Percentiles rank a stretch among this genome's conserved stretches.
Conservation (phyloP, 2,329 filamentous ascomycete genomes). For the Verticillium zaregamsianum region DNA sequence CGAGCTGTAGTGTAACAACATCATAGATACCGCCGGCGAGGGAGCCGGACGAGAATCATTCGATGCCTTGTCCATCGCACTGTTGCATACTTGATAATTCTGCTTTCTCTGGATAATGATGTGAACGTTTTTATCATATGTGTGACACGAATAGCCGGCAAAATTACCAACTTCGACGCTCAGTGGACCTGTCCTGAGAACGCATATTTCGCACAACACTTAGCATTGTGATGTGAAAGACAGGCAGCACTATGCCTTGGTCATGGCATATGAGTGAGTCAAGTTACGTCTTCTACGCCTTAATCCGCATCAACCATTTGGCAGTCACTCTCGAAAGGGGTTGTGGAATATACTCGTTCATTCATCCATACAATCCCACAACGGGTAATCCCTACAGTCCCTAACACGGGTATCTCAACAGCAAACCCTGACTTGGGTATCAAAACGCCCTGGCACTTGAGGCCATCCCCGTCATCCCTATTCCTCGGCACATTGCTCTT, state of each 20-base stretch:
- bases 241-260: background rate
- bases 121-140: background rate
- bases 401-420: background rate
- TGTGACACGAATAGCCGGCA: background rate
- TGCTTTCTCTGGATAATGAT: background rate
- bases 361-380: background rate
- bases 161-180: too few relatives aligned
- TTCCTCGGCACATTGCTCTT: background rate
- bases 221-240: too few relatives aligned
- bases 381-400: background rate
- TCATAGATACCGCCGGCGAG: background rate
- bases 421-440: background rate
- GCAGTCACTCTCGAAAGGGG: too few relatives aligned
- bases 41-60: background rate
- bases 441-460: background rate
- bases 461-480: background rate
- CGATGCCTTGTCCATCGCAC: background rate
- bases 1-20: constrained; percentile 4
- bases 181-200: too few relatives aligned
- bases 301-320: too few relatives aligned
- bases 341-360: background rate
- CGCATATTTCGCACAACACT: too few relatives aligned
- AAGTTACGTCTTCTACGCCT: too few relatives aligned
- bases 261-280: too few relatives aligned
- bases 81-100: background rate